Evolutionary conservation across 2,329 filamentous ascomycete genomes (phyloP).

Genomic region (Calonectria pseudoreteaudii): DNA sequence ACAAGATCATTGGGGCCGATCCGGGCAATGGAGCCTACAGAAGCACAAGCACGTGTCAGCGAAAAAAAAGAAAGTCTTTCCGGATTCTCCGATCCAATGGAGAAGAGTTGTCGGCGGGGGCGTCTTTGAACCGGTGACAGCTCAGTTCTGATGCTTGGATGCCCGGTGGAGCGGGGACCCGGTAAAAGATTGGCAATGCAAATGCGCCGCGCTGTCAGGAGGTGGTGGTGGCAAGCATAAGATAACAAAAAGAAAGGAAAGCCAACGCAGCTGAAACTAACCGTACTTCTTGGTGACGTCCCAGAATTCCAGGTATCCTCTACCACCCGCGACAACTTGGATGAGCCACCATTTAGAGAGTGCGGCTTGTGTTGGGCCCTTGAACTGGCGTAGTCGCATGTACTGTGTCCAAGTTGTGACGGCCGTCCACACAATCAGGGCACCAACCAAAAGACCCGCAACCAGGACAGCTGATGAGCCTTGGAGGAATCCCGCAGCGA

Average conservation of each 20-base stretch:
- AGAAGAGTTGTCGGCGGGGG: neutral
- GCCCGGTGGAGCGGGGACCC: neutral
- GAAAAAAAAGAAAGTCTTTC: neutral
- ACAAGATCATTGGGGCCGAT: constrained; percentile 56
- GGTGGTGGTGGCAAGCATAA: neutral
- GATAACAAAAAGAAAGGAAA: neutral
- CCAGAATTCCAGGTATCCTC: constrained; percentile 50
- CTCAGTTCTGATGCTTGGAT: neutral
- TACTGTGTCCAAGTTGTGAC: constrained; percentile 44
- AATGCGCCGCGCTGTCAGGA: neutral
- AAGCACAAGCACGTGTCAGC: neutral
- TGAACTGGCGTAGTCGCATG: constrained; percentile 53
- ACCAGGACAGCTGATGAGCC: constrained; percentile 24
- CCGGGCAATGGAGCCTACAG: constrained; percentile 49
- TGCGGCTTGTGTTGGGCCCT: constrained; percentile 51
- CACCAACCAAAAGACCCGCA: constrained; percentile 9
- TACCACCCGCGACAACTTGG: constrained; percentile 45
- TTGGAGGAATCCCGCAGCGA: neutral
- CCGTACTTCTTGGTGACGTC: constrained; percentile 51
- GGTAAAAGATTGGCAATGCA: neutral
- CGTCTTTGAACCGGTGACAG: neutral
- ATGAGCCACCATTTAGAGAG: constrained; percentile 57
- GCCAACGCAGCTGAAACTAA: constrained; percentile 27
- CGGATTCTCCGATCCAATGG: neutral
- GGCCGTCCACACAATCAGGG: constrained; percentile 27